Conservation (phyloP, 2,329 filamentous ascomycete genomes). For the Epichloe glyceriae region DNA sequence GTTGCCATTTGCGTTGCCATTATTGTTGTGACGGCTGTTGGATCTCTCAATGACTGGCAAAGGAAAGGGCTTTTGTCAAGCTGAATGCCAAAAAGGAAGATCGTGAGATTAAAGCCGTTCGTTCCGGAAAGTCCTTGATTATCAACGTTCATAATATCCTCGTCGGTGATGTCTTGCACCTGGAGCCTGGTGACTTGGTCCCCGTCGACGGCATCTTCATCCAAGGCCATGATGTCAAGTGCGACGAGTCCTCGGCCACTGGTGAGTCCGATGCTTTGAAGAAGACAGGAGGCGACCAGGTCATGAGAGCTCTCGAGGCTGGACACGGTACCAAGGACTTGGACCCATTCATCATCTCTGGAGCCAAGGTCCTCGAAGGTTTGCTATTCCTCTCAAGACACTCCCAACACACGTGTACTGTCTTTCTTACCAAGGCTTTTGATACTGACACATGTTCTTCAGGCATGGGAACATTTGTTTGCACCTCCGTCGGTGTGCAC, state of each 20-base stretch:
- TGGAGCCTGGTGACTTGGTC: conserved; percentile 57
- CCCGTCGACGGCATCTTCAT: conserved; percentile 61
- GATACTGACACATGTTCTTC: too few species aligned
- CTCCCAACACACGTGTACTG: too few species aligned
- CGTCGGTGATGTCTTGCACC: conserved; percentile 56
- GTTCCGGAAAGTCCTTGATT: conserved; percentile 50
- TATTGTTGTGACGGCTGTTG: conserved; percentile 16
- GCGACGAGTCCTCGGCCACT: conserved; percentile 61
- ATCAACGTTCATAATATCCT: conserved; percentile 54
- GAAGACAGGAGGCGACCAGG: conserved; percentile 48
- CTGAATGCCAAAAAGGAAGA: conserved; percentile 51
- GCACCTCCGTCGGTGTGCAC: conserved; percentile 42
- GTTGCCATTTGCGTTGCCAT: conserved; percentile 55
- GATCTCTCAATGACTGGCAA: conserved; percentile 51
- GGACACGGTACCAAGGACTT: conserved; percentile 33
- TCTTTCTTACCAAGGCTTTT: too few species aligned
- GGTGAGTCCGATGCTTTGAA: conserved; percentile 62
- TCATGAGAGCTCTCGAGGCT: conserved; percentile 39
- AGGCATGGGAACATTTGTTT: conserved; percentile 39
- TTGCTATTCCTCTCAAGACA: neutral
- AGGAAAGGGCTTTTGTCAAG: conserved; percentile 51
- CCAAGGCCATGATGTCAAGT: conserved; percentile 38
- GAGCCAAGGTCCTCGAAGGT: conserved; percentile 40
- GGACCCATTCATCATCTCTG: conserved; percentile 53
- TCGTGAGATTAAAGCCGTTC: conserved; percentile 51